Evolutionary conservation across 768 basidiomycete species (phyloP).

Genomic region (Leucogyrophana mollusca): DNA sequence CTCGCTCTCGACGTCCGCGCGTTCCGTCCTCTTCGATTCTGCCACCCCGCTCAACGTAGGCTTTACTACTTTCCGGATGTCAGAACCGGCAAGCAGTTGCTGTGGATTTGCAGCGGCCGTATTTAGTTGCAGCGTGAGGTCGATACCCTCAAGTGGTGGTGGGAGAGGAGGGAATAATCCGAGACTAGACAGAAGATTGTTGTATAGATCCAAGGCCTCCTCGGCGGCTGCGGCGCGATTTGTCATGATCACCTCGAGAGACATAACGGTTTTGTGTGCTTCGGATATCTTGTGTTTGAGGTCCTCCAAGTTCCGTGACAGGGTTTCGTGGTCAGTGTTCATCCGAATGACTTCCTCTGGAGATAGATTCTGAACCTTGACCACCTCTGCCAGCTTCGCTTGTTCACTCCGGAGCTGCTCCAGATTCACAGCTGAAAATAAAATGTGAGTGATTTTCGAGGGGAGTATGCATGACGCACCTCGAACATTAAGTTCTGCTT

Average conservation of each 20-base stretch:
- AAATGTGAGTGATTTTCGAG: not conserved
- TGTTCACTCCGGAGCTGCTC: conserved; percentile 66
- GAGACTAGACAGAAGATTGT: conserved; percentile 66
- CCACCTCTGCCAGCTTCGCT: conserved; percentile 57
- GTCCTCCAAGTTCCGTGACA: conserved; percentile 72
- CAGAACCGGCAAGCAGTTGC: conserved; percentile 64
- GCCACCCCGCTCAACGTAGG: conserved; percentile 73
- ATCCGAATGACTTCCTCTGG: conserved; percentile 90
- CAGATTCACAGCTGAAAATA: conserved; percentile 52
- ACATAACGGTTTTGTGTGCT: conserved; percentile 68
- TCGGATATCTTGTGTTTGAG: conserved; percentile 75
- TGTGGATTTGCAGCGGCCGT: conserved; percentile 70
- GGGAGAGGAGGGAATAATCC: conserved; percentile 77
- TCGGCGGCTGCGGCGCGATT: conserved; percentile 81
- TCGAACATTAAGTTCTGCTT: conserved; percentile 57
- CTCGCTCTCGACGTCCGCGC: conserved; percentile 71
- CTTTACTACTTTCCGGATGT: conserved; percentile 71
- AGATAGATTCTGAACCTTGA: conserved; percentile 85
- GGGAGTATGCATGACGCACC: conserved; percentile 34
- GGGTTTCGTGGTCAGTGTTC: conserved; percentile 84
- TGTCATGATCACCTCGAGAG: conserved; percentile 80
- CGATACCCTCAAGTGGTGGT: conserved; percentile 66
- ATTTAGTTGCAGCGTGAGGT: conserved; percentile 82
- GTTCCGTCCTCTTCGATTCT: conserved; percentile 68
- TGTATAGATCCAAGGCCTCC: conserved; percentile 79